A percentile compares a stretch with the other conserved stretches of the same genome.
Evolutionary conservation across 2,329 filamentous ascomycete species (phyloP).

Genomic region (Malbranchea cinnamomea): DNA sequence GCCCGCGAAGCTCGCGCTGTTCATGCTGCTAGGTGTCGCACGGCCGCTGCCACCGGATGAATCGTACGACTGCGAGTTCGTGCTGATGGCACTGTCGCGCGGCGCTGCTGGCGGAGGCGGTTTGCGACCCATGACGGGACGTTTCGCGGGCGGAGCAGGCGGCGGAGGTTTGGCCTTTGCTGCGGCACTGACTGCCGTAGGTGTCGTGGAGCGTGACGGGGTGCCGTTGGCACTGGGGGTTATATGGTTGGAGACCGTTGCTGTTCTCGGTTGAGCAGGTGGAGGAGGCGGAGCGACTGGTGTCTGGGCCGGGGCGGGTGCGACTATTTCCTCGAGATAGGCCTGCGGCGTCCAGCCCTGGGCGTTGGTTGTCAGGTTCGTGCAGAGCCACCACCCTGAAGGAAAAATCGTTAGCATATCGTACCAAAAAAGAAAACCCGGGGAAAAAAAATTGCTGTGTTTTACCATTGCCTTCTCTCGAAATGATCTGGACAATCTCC

Average conservation of each 20-base stretch:
- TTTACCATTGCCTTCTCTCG: conserved; percentile 90
- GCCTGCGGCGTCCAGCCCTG: conserved; percentile 91
- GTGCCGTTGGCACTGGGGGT: conserved; percentile 24
- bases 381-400: conserved; percentile 89
- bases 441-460: conserved; percentile 7
- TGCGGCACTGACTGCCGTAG: conserved; percentile 24
- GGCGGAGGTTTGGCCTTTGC: conserved; percentile 53
- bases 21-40: conserved; percentile 46
- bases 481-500: conserved; percentile 75
- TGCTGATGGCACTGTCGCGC: conserved; percentile 47
- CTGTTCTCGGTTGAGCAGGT: conserved; percentile 42
- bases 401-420: conserved; percentile 12
- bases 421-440: not conserved
- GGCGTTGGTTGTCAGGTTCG: conserved; percentile 49
- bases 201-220: conserved; percentile 18
- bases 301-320: conserved; percentile 42
- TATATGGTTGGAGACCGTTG: conserved; percentile 38
- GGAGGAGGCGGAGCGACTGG: conserved; percentile 43
- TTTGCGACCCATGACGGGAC: conserved; percentile 59
- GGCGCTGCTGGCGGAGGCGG: conserved; percentile 50
- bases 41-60: conserved; percentile 50
- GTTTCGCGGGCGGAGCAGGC: conserved; percentile 64
- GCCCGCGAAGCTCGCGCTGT: conserved; percentile 50
- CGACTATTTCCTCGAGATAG: conserved; percentile 65
- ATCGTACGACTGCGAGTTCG: conserved; percentile 31